phyloP scores from a whole-genome alignment of 768 basidiomycete genomes.

The Tephrocybe sp. region DNA sequence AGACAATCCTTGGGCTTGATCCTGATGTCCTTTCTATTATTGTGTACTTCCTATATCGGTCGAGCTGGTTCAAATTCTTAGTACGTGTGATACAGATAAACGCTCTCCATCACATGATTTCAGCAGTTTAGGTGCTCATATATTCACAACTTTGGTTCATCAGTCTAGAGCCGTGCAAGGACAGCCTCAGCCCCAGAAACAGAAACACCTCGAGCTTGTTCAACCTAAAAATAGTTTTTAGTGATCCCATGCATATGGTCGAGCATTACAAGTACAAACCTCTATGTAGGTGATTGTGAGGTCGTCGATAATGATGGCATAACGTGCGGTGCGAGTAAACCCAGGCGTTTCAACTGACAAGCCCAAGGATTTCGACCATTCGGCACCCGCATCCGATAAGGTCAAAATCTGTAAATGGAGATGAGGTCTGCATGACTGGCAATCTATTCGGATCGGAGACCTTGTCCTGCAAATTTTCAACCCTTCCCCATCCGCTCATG shows the following conservation, averaged over 20 bases:
- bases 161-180: constrained; percentile 37
- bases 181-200: constrained; percentile 60
- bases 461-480: constrained; percentile 64
- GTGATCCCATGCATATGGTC: neutral
- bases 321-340: constrained; percentile 56
- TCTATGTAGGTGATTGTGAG: constrained; percentile 65
- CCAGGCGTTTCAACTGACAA: constrained; percentile 53
- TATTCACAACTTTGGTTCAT: constrained; percentile 5
- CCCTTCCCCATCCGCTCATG: constrained; percentile 60
- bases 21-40: neutral
- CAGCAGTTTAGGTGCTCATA: constrained; percentile 5
- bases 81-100: neutral
- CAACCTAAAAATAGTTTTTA: constrained; percentile 33
- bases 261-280: constrained; percentile 31
- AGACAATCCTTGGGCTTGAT: constrained; percentile 60
- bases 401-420: constrained; percentile 47
- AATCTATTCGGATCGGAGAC: constrained; percentile 27
- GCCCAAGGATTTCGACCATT: constrained; percentile 56
- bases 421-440: neutral
- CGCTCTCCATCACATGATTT: neutral
- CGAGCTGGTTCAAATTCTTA: neutral
- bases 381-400: constrained; percentile 51
- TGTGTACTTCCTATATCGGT: neutral
- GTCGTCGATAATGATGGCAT: constrained; percentile 65
- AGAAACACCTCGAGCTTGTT: constrained; percentile 47